These are phyloP conservation scores for Erodium maritimum DNA, from an alignment of 345 rosid genomes.

Conservation along the genomic window DNA sequence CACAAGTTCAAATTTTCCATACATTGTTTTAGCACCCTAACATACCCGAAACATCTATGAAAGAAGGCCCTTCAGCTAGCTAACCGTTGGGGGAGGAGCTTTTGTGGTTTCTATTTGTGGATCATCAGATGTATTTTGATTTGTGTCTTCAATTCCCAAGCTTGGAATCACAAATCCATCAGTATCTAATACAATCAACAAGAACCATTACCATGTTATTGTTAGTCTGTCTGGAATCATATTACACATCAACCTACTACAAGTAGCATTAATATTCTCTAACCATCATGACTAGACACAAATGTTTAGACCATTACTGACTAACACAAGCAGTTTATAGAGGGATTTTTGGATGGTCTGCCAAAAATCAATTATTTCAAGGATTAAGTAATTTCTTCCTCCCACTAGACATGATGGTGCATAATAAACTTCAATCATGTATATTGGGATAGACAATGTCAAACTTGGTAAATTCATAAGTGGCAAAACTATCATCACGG, in stretches of 20 bases:
- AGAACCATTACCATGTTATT: background rate
- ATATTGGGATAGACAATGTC: background rate
- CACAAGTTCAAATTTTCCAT: slow-evolving; percentile 1
- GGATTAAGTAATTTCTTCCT: background rate
- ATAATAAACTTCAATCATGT: background rate
- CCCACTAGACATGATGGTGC: background rate
- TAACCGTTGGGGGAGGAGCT: slow-evolving; percentile 56
- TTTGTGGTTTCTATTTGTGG: slow-evolving; percentile 32
- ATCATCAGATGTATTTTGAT: slow-evolving; percentile 20
- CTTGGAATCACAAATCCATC: slow-evolving; percentile 97
- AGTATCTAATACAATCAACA: slow-evolving; percentile 36
- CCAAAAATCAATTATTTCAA: background rate
- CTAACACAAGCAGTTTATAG: background rate
- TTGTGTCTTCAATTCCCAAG: slow-evolving; percentile 46
- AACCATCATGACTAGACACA: background rate
- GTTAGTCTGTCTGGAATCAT: background rate
- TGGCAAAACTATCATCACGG: background rate
- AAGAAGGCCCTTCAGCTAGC: slow-evolving; percentile 1
- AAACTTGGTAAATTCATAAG: background rate
- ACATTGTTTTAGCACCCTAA: background rate
- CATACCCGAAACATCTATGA: background rate
- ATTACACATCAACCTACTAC: background rate
- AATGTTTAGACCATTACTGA: background rate
- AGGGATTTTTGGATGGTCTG: background rate
- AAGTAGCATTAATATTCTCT: no score